Evolutionary conservation across 306 rosid species (phyloP).

Genomic region (Datisca glomerata): DNA sequence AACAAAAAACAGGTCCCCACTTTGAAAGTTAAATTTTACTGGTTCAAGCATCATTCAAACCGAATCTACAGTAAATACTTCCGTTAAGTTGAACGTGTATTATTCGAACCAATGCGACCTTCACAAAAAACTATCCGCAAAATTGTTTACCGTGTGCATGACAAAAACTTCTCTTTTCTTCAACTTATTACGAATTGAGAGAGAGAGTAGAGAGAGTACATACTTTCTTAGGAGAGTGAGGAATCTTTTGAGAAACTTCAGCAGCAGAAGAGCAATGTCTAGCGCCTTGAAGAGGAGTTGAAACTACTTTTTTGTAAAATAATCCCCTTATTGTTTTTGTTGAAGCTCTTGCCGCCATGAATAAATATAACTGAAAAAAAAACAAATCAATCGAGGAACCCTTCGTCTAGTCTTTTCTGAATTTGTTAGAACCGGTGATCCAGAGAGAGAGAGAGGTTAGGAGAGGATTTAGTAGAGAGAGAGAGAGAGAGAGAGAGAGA

Average conservation of each 20-base stretch:
- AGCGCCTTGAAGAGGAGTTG: constrained; percentile 22
- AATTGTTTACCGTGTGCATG: no score
- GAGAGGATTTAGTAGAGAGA: neutral
- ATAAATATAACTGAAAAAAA: neutral
- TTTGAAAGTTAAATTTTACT: no score
- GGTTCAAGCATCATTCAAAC: neutral
- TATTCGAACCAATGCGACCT: no score
- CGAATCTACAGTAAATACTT: neutral
- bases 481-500: neutral
- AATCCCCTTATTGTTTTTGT: constrained; percentile 37
- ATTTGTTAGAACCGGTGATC: no score
- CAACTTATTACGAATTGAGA: neutral
- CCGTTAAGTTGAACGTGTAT: no score
- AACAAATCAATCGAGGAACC: neutral
- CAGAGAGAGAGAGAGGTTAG: neutral
- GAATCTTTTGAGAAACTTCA: constrained; percentile 41
- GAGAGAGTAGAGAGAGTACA: constrained; percentile 10
- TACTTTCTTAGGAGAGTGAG: constrained; percentile 77
- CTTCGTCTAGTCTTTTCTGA: no score
- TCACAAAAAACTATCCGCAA: no score
- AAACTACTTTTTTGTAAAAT: constrained; percentile 18
- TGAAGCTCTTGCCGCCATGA: constrained; percentile 73
- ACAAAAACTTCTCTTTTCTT: no score
- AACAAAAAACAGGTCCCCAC: no score
- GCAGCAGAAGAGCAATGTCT: constrained; percentile 55